Evolutionary conservation across 805 yeast genomes (phyloP), one percentile per base, ranked within the genome.

Genomic region (Ogataea ganodermae): DNA sequence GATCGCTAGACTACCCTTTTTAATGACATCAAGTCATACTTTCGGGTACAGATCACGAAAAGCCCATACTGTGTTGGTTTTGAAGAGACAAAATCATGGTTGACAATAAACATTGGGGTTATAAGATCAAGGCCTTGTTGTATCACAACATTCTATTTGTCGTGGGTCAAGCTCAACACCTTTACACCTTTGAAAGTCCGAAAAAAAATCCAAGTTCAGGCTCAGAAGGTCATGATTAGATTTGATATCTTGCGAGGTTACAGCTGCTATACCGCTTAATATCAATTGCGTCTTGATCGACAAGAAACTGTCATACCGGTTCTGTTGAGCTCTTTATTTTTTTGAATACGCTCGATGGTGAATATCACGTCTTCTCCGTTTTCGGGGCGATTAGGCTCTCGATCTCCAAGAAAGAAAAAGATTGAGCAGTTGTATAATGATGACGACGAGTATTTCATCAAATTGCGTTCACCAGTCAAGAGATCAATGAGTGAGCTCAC

Each of bases 391-490:
- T 26, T 37, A 23, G 65, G 65, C 3, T 39, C 53, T 28, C 57
- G 53, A 18, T 70, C 69, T 12, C 72, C 79, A 1, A 59, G 62
- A 7, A 70, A 71, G 47, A 74, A 75, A 12, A 48, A 61, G n/a
- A 41, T 65, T 3, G 57, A 52, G 33, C 17, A 30, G 1, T 16
- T 53, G 2, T 51, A 50, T 14, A 33, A 24, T 3, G 43, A 40
- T 8, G 51, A 52, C 17, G 41, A 61, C 51, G 4, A 67, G 46
- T 46, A 66, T 72, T 2, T 76, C 73, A 46, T 73, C 71, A 42
- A 81, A 79, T 2, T 78, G 9, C 67, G 68, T 16, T 73, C 79
- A 10, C 83, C 82, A 3, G 17, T 42, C 28, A 67, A 64, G 28
- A 53, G 81, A 53, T 49, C 71, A 1, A 54, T 63, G 48, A 58